phyloP scores from a whole-genome alignment of 345 rosid genomes.

The Acer negundo region DNA sequence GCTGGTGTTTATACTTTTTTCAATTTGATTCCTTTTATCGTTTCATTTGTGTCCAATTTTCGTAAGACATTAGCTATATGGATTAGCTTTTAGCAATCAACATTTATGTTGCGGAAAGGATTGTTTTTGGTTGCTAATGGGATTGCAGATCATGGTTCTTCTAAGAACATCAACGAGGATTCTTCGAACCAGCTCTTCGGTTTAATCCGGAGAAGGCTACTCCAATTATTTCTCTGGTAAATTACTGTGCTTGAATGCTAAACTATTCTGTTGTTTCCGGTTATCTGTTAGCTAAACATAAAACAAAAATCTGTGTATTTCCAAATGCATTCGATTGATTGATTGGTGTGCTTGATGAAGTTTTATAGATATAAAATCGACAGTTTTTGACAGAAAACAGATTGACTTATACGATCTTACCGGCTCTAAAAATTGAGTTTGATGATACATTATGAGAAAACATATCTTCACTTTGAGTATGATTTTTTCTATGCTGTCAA shows the following conservation, averaged over 20 bases:
- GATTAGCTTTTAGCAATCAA: not conserved
- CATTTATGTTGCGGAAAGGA: not conserved
- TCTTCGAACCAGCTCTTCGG: not conserved
- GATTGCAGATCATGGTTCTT: not conserved
- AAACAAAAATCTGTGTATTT: not conserved
- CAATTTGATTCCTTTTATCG: not conserved
- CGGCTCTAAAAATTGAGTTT: not conserved
- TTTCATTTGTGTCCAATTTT: not conserved
- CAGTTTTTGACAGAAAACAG: not conserved
- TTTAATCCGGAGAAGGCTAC: conserved; percentile 3
- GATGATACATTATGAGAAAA: no score
- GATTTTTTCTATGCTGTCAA: not conserved
- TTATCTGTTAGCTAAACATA: not conserved
- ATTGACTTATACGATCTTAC: not conserved
- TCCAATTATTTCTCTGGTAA: not conserved
- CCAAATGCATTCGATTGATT: not conserved
- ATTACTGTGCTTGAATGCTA: not conserved
- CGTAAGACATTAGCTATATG: not conserved
- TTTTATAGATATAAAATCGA: not conserved
- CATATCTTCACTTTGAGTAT: no score
- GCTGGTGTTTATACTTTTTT: not conserved
- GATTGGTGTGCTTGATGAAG: not conserved
- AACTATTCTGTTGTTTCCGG: not conserved
- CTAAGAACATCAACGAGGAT: not conserved
- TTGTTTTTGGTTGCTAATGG: not conserved